A percentile compares a stretch with the other conserved stretches of the same genome.
These are phyloP conservation scores for Mallotus japonicus DNA, from an alignment of 441 rosid species.

Conservation along the genomic window DNA sequence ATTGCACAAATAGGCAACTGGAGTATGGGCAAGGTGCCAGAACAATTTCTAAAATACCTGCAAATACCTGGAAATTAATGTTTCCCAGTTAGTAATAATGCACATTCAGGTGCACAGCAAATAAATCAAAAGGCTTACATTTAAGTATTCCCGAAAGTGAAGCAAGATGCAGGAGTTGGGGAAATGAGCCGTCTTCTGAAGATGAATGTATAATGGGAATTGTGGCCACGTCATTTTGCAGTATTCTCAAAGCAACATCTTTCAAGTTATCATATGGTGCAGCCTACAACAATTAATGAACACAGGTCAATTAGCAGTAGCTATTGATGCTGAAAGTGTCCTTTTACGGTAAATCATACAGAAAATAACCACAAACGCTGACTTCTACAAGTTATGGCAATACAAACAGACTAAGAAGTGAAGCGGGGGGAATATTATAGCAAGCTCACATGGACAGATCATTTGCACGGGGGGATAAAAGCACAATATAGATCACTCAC, in stretches of 20 bases:
- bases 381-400: constrained; percentile 1
- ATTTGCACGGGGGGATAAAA: background rate
- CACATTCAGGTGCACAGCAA: background rate
- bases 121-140: constrained; percentile 42
- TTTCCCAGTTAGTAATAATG: constrained; percentile 30
- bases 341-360: background rate
- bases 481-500: constrained; percentile 39
- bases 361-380: background rate
- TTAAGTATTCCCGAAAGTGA: constrained; percentile 59
- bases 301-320: constrained; percentile 4
- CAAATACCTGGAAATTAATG: constrained; percentile 50
- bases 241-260: constrained; percentile 50
- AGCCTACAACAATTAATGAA: constrained; percentile 34
- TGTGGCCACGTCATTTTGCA: constrained; percentile 53
- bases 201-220: constrained; percentile 59
- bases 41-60: constrained; percentile 58
- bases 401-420: background rate
- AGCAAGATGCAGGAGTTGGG: constrained; percentile 63
- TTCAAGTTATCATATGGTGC: constrained; percentile 60
- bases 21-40: constrained; percentile 50
- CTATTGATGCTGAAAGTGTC: background rate
- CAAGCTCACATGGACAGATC: too few relatives aligned
- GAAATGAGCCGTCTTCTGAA: constrained; percentile 58
- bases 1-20: constrained; percentile 52
- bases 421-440: background rate